Percentiles rank a stretch among this genome's conserved stretches.
These are phyloP conservation scores for Wickerhamomyces tratensis DNA, from an alignment of 805 yeast species.

Conservation along the genomic window DNA sequence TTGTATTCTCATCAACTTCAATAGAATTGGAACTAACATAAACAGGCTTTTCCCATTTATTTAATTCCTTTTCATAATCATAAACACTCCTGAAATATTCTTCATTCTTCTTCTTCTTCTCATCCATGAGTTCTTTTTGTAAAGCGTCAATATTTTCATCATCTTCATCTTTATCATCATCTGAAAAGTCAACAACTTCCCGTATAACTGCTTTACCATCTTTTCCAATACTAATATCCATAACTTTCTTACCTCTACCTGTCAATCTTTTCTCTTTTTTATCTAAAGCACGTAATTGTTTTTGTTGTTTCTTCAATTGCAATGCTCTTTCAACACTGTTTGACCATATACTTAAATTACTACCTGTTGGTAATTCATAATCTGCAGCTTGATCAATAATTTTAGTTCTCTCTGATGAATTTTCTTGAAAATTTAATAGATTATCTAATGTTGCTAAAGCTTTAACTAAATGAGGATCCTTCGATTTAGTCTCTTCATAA, in stretches of 20 bases:
- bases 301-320: constrained; percentile 79
- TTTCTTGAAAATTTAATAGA: constrained; percentile 69
- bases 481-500: constrained; percentile 27
- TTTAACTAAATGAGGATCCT: constrained; percentile 48
- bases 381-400: constrained; percentile 93
- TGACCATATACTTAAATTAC: constrained; percentile 65
- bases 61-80: constrained; percentile 49
- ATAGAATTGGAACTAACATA: constrained; percentile 20
- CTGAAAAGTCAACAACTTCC: constrained; percentile 28
- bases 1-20: background rate
- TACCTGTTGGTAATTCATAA: constrained; percentile 51
- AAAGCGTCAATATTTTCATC: constrained; percentile 20
- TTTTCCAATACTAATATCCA: constrained; percentile 64
- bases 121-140: constrained; percentile 18
- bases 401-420: constrained; percentile 82
- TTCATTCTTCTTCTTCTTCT: constrained; percentile 24
- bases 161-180: constrained; percentile 29
- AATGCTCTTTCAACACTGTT: constrained; percentile 77
- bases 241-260: constrained; percentile 67
- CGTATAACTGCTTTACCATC: constrained; percentile 72
- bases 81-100: constrained; percentile 33
- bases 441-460: constrained; percentile 74
- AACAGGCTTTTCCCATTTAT: constrained; percentile 46
- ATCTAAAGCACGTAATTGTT: constrained; percentile 55
- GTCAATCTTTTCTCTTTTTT: constrained; percentile 44